Conservation (phyloP, 768 basidiomycete genomes). For the Pleurotus pulmonarius region DNA sequence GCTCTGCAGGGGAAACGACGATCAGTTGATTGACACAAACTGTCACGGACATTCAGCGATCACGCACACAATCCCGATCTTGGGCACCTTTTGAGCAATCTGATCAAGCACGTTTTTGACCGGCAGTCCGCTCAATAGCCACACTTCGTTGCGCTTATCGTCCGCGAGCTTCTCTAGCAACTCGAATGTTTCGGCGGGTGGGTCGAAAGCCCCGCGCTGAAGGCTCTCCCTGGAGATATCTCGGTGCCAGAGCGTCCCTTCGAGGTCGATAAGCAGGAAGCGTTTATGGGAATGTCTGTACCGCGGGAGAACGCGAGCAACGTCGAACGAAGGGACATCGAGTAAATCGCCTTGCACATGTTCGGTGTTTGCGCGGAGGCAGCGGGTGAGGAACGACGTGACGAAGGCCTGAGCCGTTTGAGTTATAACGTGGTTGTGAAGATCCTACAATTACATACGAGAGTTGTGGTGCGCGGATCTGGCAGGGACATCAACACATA, state of each 20-base stretch:
- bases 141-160: conserved; percentile 72
- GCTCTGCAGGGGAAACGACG: conserved; percentile 41
- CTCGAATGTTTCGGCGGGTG: conserved; percentile 37
- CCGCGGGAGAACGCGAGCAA: conserved; percentile 54
- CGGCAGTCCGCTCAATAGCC: conserved; percentile 75
- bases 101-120: conserved; percentile 61
- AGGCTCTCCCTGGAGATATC: conserved; percentile 48
- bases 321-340: conserved; percentile 27
- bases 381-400: conserved; percentile 72
- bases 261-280: conserved; percentile 72
- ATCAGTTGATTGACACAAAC: not conserved
- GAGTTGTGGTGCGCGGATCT: not conserved
- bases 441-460: conserved; percentile 37
- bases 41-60: not conserved
- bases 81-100: conserved; percentile 56
- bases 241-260: conserved; percentile 73
- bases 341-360: conserved; percentile 42
- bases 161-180: conserved; percentile 56
- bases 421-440: conserved; percentile 81
- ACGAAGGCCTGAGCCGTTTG: conserved; percentile 87
- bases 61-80: conserved; percentile 72
- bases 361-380: conserved; percentile 68
- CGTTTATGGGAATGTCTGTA: conserved; percentile 65
- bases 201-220: conserved; percentile 18
- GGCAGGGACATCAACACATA: conserved; percentile 20